phyloP scores from a whole-genome alignment of 768 basidiomycete species.

The Trametes meyenii region DNA sequence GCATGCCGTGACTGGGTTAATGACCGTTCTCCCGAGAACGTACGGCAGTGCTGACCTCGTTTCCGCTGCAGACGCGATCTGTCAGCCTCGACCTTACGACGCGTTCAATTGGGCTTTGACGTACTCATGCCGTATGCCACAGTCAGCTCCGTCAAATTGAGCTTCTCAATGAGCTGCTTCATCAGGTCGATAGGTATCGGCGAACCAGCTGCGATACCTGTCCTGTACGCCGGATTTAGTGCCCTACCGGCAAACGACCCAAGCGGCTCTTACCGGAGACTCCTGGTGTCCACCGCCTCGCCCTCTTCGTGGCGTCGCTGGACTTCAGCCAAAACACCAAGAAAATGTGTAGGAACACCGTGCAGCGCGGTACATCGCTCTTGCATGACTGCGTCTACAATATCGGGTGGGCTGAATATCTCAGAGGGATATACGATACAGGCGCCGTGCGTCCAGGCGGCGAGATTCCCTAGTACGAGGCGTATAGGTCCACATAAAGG shows the following conservation, averaged over 20 bases:
- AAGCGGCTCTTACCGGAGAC: constrained; percentile 51
- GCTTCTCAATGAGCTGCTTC: constrained; percentile 64
- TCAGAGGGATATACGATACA: constrained; percentile 77
- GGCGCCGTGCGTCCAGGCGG: constrained; percentile 73
- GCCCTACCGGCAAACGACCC: not conserved
- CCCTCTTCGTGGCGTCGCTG: constrained; percentile 53
- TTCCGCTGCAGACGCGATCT: constrained; percentile 51
- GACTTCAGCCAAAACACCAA: constrained; percentile 72
- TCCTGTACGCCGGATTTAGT: constrained; percentile 43
- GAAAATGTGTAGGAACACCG: constrained; percentile 85
- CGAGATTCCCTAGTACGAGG: constrained; percentile 80
- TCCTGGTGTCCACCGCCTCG: constrained; percentile 48
- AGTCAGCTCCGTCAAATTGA: constrained; percentile 73
- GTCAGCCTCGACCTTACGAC: not conserved
- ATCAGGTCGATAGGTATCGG: constrained; percentile 80
- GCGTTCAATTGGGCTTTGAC: constrained; percentile 31
- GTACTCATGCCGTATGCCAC: constrained; percentile 88
- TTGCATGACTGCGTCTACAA: constrained; percentile 68
- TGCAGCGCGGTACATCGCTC: constrained; percentile 81
- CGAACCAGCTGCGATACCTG: constrained; percentile 82
- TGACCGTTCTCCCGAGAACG: not conserved
- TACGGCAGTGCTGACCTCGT: constrained; percentile 50
- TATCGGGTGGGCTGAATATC: constrained; percentile 60
- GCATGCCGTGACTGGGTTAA: not conserved
- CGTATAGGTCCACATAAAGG: constrained; percentile 43